phyloP scores from a whole-genome alignment of 352 stramenopile species.

The Pythium biforme region DNA sequence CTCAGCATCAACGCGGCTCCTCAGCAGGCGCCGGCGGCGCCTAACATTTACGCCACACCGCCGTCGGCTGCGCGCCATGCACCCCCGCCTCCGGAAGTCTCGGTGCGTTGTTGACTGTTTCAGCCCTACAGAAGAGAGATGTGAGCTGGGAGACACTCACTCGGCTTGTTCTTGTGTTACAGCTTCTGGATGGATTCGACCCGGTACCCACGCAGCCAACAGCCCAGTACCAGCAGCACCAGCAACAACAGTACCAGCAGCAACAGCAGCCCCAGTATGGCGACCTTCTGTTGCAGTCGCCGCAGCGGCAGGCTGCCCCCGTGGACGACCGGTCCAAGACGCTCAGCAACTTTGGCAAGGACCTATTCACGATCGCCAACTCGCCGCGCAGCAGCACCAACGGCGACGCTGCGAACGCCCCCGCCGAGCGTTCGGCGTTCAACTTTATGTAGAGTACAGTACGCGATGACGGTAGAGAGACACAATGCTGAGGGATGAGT shows the following conservation, averaged over 20 bases:
- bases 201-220: conserved; percentile 2
- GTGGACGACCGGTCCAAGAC: conserved; percentile 62
- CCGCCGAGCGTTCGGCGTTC: conserved; percentile 71
- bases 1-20: conserved; percentile 43
- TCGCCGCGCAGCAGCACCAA: conserved; percentile 51
- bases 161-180: not conserved
- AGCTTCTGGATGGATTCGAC: conserved; percentile 29
- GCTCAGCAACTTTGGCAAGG: conserved; percentile 80
- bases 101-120: conserved; percentile 33
- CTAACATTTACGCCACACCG: conserved; percentile 26
- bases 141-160: not conserved
- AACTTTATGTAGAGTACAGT: conserved; percentile 84
- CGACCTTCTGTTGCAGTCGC: conserved; percentile 29
- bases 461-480: not conserved
- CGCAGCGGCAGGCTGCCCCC: conserved; percentile 33
- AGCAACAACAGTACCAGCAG: conserved; percentile 33
- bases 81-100: conserved; percentile 44
- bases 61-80: conserved; percentile 10
- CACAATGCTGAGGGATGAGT: not conserved
- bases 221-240: conserved; percentile 16
- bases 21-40: conserved; percentile 13
- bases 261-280: conserved; percentile 35
- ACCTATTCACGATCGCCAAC: conserved; percentile 84
- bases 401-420: conserved; percentile 20
- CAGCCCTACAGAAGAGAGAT: not conserved